A percentile compares a stretch with the other conserved stretches of the same genome.
These are phyloP conservation scores for Papiliotrema flavescens DNA, from an alignment of 1,284 basidiomycete species.

Conservation along the genomic window DNA sequence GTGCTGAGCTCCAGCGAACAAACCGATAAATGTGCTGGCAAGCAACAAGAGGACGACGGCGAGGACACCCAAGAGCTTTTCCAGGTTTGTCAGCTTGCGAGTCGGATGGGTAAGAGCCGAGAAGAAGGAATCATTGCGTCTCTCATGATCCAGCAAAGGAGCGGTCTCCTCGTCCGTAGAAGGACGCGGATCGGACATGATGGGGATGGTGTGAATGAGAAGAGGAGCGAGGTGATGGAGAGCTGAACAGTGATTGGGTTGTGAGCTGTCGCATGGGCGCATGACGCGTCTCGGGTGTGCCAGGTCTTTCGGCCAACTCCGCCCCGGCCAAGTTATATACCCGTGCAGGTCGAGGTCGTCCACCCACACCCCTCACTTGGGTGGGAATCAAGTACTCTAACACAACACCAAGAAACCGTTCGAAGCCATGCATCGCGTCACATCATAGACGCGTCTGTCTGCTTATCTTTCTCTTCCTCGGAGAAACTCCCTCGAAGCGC, in stretches of 20 bases:
- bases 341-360: not conserved
- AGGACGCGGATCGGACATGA: constrained; percentile 43
- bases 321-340: not conserved
- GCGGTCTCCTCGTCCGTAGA: constrained; percentile 50
- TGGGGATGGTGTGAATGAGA: not conserved
- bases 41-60: constrained; percentile 75
- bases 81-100: constrained; percentile 74
- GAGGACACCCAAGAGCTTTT: constrained; percentile 73
- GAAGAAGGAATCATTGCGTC: constrained; percentile 22
- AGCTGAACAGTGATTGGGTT: not conserved
- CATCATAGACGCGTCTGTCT: no score
- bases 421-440: no score
- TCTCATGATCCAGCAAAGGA: constrained; percentile 36
- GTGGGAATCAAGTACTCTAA: no score
- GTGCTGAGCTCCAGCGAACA: constrained; percentile 83
- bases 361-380: no score
- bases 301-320: not conserved
- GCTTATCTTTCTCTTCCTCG: no score
- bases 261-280: no score
- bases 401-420: no score
- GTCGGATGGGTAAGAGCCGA: constrained; percentile 38
- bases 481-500: no score
- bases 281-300: not conserved
- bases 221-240: not conserved
- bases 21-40: constrained; percentile 80